phyloP scores from a whole-genome alignment of 176 grass and related monocot species.

The Puccinellia tenuiflora region DNA sequence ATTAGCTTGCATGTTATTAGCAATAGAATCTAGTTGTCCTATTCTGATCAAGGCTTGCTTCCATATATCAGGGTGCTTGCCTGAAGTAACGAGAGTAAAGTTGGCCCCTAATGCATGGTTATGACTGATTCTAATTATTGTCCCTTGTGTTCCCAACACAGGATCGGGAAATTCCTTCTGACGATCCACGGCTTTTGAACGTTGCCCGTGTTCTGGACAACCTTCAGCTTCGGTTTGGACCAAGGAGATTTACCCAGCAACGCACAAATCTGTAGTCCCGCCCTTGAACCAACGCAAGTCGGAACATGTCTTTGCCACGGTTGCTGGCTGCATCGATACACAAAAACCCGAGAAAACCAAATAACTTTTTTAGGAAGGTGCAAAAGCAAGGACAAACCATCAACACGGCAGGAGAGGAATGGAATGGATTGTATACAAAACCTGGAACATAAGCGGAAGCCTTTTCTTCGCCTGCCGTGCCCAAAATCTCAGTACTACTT shows the following conservation, averaged over 20 bases:
- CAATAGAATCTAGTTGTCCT: not conserved
- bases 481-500: not conserved
- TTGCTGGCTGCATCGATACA: not conserved
- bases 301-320: not conserved
- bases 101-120: not conserved
- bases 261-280: not conserved
- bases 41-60: not conserved
- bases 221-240: constrained; percentile 36
- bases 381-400: not conserved
- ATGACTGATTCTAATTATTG: not conserved
- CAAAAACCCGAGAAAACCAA: constrained; percentile 5
- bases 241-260: constrained; percentile 50
- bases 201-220: constrained; percentile 62
- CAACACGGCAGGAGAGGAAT: not conserved
- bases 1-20: not conserved
- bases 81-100: not conserved
- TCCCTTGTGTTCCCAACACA: constrained; percentile 25
- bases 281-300: not conserved
- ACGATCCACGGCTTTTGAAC: constrained; percentile 69
- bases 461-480: not conserved
- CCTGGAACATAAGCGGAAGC: not conserved
- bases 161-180: constrained; percentile 81
- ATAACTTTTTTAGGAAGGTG: not conserved
- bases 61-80: not conserved
- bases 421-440: not conserved